Evolutionary conservation across 768 basidiomycete genomes (phyloP).

Genomic region (Boletus pseudo-olivaceus): DNA sequence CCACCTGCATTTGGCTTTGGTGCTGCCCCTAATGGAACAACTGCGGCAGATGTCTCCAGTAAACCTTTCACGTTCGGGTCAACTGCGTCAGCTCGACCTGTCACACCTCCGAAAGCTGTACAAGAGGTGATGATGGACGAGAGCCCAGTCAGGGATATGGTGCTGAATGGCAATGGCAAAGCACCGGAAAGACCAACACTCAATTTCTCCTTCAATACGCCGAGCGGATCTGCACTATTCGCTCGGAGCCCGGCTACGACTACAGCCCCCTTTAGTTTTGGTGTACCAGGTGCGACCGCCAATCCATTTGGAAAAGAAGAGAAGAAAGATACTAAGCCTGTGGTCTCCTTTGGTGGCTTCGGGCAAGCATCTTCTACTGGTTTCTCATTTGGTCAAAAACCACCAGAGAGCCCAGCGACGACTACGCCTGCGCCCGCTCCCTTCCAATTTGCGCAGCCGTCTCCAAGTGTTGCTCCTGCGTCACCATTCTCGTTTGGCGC

Average conservation of each 20-base stretch:
- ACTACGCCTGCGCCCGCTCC: constrained; percentile 37
- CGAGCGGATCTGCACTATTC: constrained; percentile 36
- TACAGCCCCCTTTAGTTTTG: constrained; percentile 35
- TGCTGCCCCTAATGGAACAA: constrained; percentile 33
- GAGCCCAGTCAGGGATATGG: constrained; percentile 67
- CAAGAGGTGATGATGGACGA: constrained; percentile 79
- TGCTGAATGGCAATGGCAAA: constrained; percentile 36
- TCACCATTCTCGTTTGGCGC: constrained; percentile 48
- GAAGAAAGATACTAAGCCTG: constrained; percentile 43
- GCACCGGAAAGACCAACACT: constrained; percentile 41
- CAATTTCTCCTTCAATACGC: constrained; percentile 46
- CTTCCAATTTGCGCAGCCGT: constrained; percentile 48
- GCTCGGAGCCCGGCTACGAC: constrained; percentile 33
- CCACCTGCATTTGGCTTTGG: constrained; percentile 47
- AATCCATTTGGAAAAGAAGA: constrained; percentile 51
- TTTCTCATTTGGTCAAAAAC: constrained; percentile 48
- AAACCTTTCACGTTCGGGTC: constrained; percentile 57
- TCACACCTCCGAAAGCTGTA: constrained; percentile 63
- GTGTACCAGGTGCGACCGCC: constrained; percentile 24
- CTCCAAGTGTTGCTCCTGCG: constrained; percentile 33
- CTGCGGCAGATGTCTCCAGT: constrained; percentile 40
- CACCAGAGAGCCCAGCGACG: constrained; percentile 36
- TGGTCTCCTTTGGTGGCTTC: constrained; percentile 45
- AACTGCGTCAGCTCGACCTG: constrained; percentile 42
- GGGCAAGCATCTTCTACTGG: constrained; percentile 39